Conservation (phyloP, 805 yeast genomes). For the Metschnikowia dekortorum region DNA sequence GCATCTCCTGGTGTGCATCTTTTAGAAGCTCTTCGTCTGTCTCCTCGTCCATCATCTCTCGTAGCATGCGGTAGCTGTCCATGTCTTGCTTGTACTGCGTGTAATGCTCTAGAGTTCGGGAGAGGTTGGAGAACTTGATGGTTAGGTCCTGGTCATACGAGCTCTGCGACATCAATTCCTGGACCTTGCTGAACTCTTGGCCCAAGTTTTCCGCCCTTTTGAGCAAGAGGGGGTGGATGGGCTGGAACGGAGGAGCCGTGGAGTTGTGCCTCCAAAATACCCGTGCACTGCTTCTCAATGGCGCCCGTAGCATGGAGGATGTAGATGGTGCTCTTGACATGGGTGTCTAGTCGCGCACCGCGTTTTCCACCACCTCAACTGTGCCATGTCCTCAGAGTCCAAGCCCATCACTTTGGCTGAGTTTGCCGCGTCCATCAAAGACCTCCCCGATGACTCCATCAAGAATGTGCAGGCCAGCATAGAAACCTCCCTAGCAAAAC, state of each 20-base stretch:
- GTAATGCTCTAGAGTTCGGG: slow-evolving; percentile 30
- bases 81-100: slow-evolving; percentile 24
- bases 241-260: slow-evolving; percentile 7
- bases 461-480: slow-evolving; percentile 17
- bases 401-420: slow-evolving; percentile 33
- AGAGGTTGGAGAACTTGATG: slow-evolving; percentile 29
- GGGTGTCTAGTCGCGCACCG: not conserved
- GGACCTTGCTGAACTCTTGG: slow-evolving; percentile 25
- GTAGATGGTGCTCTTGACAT: not conserved
- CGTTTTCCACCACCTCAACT: not conserved
- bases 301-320: slow-evolving; percentile 1
- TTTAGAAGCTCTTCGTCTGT: slow-evolving; percentile 30
- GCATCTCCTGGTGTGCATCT: slow-evolving; percentile 63
- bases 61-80: slow-evolving; percentile 22
- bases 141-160: slow-evolving; percentile 32
- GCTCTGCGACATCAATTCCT: slow-evolving; percentile 25
- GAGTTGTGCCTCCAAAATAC: slow-evolving; percentile 6
- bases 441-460: slow-evolving; percentile 43
- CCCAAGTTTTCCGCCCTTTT: slow-evolving; percentile 33
- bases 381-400: slow-evolving; percentile 20
- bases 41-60: slow-evolving; percentile 23
- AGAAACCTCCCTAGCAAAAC: slow-evolving; percentile 27
- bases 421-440: slow-evolving; percentile 49
- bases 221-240: slow-evolving; percentile 37
- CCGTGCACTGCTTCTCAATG: not conserved